Base-by-base conservation (phyloP, 2,329 filamentous ascomycete species). In the Bipolaris zeicola region DNA sequence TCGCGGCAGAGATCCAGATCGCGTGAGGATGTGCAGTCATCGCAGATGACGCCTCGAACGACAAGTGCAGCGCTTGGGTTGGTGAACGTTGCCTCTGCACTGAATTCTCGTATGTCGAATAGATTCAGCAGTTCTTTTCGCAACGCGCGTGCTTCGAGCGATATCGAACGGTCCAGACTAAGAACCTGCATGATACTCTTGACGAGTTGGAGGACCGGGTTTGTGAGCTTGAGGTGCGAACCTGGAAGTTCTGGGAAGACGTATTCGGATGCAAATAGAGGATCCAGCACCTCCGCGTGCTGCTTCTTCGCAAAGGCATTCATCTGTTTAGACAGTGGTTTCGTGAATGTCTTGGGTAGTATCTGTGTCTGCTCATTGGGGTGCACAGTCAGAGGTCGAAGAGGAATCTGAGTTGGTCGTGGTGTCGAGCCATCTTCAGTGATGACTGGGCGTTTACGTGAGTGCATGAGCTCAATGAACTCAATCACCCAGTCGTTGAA, bases 21-120 rank as follows among this genome's bases (percentile, higher is more conserved):
- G 31, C 92, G 87, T 11, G 90, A 86, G 77, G 95, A 87, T 43
- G 93, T 96, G 80, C 95, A 99, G 72, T 91, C 91, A 64, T 93
- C 88, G 76, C 95, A 99, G 59, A 91, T 90, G 31, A 97, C 79
- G 70, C 94, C 89, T 3, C 83, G 74, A 4, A 99, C 80, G 62
- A 85, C 85, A 3, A 98, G 83, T 42, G 83, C 88, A 52, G 89
- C 87, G 49, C 87, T 90, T 0, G 95, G 94, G 73, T 98, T 98
- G 58, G 85, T 82, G 75, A 98, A 99, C 3, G 87, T 84, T n/a
- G 90, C 94, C 52, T 94, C 91, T 50, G 88, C 84, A 74, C 89
- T 90, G 80, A 99, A 99, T 76, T 99, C 95, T 66, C 92, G 90
- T 50, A 99, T 88, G 54, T 99, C 95, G 75, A 99, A 97, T 50